Evolutionary conservation across 2,329 filamentous ascomycete species (phyloP).

Genomic region (Coniochaeta sp.): DNA sequence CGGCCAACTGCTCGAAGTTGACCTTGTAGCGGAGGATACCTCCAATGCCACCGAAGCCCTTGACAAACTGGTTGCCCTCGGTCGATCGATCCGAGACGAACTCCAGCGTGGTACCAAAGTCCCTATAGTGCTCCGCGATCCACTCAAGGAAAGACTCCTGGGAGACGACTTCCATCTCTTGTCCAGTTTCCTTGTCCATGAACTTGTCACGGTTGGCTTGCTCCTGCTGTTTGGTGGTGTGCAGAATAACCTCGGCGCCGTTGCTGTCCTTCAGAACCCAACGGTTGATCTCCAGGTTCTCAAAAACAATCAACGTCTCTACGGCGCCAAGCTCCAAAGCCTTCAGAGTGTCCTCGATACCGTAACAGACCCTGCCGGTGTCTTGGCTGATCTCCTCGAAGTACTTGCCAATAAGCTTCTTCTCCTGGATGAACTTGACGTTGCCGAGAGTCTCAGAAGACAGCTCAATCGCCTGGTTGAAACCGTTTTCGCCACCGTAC

Average conservation of each 20-base stretch:
- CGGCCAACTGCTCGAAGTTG: slow-evolving; percentile 98
- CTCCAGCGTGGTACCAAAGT: slow-evolving; percentile 91
- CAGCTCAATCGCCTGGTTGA: slow-evolving; percentile 98
- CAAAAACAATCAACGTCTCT: slow-evolving; percentile 91
- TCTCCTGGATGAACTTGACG: slow-evolving; percentile 99
- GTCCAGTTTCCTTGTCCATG: slow-evolving; percentile 89
- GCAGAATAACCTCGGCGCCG: slow-evolving; percentile 66
- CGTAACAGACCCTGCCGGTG: slow-evolving; percentile 93
- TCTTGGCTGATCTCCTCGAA: slow-evolving; percentile 99
- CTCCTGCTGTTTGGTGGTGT: slow-evolving; percentile 86
- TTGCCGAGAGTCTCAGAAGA: slow-evolving; percentile 93
- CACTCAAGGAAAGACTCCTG: slow-evolving; percentile 96
- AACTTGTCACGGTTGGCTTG: slow-evolving; percentile 69
- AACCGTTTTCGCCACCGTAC: slow-evolving; percentile 97
- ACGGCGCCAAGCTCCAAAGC: slow-evolving; percentile 92
- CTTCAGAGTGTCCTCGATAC: slow-evolving; percentile 95
- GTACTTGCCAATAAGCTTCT: slow-evolving; percentile 98
- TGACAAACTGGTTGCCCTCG: slow-evolving; percentile 99
- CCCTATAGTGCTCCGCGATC: slow-evolving; percentile 94
- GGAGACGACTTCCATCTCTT: slow-evolving; percentile 92
- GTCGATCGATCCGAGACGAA: slow-evolving; percentile 97
- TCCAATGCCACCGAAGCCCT: slow-evolving; percentile 75
- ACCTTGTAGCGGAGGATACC: slow-evolving; percentile 98
- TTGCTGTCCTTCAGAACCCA: slow-evolving; percentile 79
- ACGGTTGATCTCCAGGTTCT: slow-evolving; percentile 92